These are phyloP conservation scores for Pholiota molesta DNA, from an alignment of 768 basidiomycete genomes.

Conservation along the genomic window DNA sequence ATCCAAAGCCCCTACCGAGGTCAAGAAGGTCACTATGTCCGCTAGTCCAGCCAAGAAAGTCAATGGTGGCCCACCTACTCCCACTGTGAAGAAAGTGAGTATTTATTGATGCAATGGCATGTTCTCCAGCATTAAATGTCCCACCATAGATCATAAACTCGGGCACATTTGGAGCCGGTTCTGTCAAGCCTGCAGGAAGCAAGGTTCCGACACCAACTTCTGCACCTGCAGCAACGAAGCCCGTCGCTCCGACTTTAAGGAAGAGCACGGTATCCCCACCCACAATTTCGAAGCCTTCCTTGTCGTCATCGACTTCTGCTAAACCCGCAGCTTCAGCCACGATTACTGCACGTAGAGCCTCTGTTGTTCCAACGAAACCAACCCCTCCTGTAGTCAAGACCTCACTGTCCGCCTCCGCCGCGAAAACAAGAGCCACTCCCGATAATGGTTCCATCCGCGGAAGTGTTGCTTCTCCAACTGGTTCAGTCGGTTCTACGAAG, in stretches of 20 bases:
- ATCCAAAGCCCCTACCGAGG: slow-evolving; percentile 27
- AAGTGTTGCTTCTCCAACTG: slow-evolving; percentile 59
- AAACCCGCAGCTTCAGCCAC: slow-evolving; percentile 43
- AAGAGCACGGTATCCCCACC: slow-evolving; percentile 31
- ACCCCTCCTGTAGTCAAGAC: slow-evolving; percentile 36
- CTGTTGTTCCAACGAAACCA: slow-evolving; percentile 46
- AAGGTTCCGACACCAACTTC: slow-evolving; percentile 36
- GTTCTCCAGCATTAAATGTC: slow-evolving; percentile 10
- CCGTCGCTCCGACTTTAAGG: slow-evolving; percentile 14
- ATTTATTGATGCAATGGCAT: slow-evolving; percentile 1
- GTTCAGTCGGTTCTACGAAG: slow-evolving; percentile 50
- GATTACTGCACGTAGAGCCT: slow-evolving; percentile 43
- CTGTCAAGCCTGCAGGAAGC: slow-evolving; percentile 45
- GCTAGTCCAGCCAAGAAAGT: slow-evolving; percentile 48
- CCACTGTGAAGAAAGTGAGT: slow-evolving; percentile 69
- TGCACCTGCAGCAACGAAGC: slow-evolving; percentile 15
- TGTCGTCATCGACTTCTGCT: slow-evolving; percentile 21
- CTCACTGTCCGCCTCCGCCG: slow-evolving; percentile 43
- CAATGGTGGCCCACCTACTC: slow-evolving; percentile 50
- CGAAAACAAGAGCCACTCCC: slow-evolving; percentile 38
- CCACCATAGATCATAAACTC: slow-evolving; percentile 59
- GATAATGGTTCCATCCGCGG: slow-evolving; percentile 39
- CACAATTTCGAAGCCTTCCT: slow-evolving; percentile 3
- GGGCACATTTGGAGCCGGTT: slow-evolving; percentile 65
- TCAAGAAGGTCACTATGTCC: slow-evolving; percentile 37